These are phyloP conservation scores for Hygrocybe coccinea DNA, from an alignment of 768 basidiomycete genomes.

Conservation along the genomic window DNA sequence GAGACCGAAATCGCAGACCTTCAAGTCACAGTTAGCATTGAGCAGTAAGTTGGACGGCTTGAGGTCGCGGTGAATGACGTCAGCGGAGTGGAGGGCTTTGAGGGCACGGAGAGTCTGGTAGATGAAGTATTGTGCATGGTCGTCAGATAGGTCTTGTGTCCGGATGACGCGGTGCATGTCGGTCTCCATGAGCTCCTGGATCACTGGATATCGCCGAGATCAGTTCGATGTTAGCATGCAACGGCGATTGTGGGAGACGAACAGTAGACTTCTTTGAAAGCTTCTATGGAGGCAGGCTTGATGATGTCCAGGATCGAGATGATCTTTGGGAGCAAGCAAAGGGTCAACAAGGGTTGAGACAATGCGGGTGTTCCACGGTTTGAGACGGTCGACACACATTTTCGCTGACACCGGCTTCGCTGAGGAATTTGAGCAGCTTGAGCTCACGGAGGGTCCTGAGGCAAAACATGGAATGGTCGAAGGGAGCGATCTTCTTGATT, in stretches of 20 bases:
- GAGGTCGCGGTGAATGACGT: constrained; percentile 94
- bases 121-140: constrained; percentile 92
- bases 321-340: constrained; percentile 46
- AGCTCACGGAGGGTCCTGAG: constrained; percentile 84
- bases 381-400: constrained; percentile 47
- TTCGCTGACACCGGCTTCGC: constrained; percentile 84
- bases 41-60: constrained; percentile 97
- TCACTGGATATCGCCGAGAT: constrained; percentile 45
- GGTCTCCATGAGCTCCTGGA: constrained; percentile 92
- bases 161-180: constrained; percentile 96
- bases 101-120: constrained; percentile 93
- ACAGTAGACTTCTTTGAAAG: constrained; percentile 84
- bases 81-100: constrained; percentile 93
- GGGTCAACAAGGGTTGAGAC: constrained; percentile 8
- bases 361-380: background rate
- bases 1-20: constrained; percentile 93
- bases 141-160: constrained; percentile 91
- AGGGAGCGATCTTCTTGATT: constrained; percentile 94
- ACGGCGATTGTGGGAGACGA: constrained; percentile 22
- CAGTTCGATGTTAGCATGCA: constrained; percentile 1
- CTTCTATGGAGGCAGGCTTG: constrained; percentile 73
- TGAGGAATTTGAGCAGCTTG: constrained; percentile 77
- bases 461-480: constrained; percentile 95
- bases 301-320: constrained; percentile 88
- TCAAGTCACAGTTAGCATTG: constrained; percentile 95